phyloP scores from a whole-genome alignment of 106 monocot species.

The Platanthera guangdongensis region DNA sequence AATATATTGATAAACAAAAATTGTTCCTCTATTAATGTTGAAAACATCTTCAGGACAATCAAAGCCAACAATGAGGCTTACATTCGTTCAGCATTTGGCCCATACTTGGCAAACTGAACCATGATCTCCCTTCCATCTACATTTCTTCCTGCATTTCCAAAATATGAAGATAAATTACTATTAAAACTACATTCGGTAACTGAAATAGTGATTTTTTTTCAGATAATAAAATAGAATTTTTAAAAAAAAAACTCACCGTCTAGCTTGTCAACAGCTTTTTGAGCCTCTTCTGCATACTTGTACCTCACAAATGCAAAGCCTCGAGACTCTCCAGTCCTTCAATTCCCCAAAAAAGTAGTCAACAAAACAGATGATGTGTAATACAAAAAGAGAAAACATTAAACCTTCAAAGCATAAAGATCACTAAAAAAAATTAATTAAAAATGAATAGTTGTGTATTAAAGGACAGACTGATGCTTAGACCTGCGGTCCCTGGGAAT shows the following conservation, averaged over 20 bases:
- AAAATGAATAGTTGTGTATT: not conserved
- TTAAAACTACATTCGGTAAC: not conserved
- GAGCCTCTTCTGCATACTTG: constrained; percentile 84
- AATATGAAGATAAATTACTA: not conserved
- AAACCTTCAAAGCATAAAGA: not conserved
- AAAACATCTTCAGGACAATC: not conserved
- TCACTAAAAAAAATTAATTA: not conserved
- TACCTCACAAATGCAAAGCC: constrained; percentile 97
- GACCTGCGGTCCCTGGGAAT: constrained; percentile 89
- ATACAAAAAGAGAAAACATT: not conserved
- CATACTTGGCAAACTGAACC: constrained; percentile 98
- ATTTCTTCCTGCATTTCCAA: constrained; percentile 42
- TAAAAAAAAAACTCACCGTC: constrained; percentile 32
- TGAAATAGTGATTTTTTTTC: not conserved
- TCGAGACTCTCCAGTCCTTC: constrained; percentile 84
- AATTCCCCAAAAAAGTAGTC: not conserved
- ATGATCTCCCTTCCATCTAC: constrained; percentile 83
- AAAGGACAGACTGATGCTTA: not conserved
- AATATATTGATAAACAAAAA: no score
- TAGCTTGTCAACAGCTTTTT: constrained; percentile 82
- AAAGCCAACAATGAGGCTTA: constrained; percentile 19
- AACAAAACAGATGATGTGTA: not conserved
- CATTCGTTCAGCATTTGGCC: constrained; percentile 91
- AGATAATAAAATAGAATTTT: not conserved
- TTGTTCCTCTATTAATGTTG: no score